A percentile compares a stretch with the other conserved stretches of the same genome.
These are phyloP conservation scores for Ochetophila trinervis DNA, from an alignment of 306 rosid genomes.

Conservation along the genomic window DNA sequence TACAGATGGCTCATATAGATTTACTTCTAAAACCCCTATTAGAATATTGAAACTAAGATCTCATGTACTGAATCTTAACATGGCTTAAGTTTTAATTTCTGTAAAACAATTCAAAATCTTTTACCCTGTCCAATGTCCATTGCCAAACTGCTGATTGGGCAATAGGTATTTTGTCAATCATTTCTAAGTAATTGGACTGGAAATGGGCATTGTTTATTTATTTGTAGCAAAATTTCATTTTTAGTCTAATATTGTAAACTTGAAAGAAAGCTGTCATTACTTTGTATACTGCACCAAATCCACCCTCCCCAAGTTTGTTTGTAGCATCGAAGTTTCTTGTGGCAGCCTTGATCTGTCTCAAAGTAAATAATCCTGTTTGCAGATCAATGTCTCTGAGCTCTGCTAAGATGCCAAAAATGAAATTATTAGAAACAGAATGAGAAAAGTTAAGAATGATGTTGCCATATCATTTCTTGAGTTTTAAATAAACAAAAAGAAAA, in stretches of 20 bases:
- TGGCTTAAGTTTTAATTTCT: not conserved
- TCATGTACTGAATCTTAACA: not conserved
- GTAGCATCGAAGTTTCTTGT: slow-evolving; percentile 71
- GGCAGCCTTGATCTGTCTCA: slow-evolving; percentile 78
- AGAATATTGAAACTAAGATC: not conserved
- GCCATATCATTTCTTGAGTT: not conserved
- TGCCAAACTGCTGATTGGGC: not conserved
- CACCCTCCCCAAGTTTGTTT: slow-evolving; percentile 92
- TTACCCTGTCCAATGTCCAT: not conserved
- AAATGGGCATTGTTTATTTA: not conserved
- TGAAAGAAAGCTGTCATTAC: slow-evolving; percentile 35
- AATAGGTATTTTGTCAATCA: not conserved
- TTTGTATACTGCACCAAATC: slow-evolving; percentile 91
- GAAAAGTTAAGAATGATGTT: not conserved
- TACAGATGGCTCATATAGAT: not conserved
- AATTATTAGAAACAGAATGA: not conserved
- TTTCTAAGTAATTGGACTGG: not conserved
- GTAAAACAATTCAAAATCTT: not conserved
- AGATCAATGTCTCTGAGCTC: slow-evolving; percentile 79
- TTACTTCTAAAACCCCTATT: not conserved
- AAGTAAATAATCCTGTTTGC: slow-evolving; percentile 77
- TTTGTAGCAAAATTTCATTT: not conserved
- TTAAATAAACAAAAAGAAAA: not conserved
- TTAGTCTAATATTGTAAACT: not conserved
- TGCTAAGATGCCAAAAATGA: slow-evolving; percentile 25